Evolutionary conservation across 2,329 filamentous ascomycete species (phyloP).

Genomic region (Aspergillus sp.): DNA sequence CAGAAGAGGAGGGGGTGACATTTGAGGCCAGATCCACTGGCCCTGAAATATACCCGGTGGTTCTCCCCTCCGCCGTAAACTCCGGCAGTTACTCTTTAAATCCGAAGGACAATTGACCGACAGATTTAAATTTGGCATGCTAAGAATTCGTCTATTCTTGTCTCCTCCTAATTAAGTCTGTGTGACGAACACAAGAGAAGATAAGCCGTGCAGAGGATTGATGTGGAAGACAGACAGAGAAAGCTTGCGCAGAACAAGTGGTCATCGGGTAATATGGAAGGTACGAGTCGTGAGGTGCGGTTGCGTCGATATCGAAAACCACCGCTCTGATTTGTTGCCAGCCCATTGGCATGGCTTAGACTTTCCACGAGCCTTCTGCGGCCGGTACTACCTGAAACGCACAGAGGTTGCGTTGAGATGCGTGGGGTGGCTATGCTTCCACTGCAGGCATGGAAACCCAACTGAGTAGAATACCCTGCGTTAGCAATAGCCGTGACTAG

Average conservation of each 20-base stretch:
- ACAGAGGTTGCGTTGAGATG: conserved; percentile 11
- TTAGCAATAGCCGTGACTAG: background rate
- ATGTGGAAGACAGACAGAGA: background rate
- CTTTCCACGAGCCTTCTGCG: conserved; percentile 8
- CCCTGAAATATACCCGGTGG: background rate
- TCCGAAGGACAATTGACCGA: background rate
- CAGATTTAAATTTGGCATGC: too few relatives aligned
- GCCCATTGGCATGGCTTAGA: conserved; percentile 25
- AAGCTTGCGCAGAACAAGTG: conserved; percentile 6
- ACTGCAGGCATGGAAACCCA: conserved; percentile 8
- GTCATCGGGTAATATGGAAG: conserved; percentile 16
- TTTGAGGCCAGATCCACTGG: background rate
- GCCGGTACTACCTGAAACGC: conserved; percentile 9
- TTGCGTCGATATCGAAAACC: conserved; percentile 19
- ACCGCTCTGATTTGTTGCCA: conserved; percentile 27
- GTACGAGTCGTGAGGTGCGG: conserved; percentile 14
- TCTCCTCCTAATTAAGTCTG: background rate
- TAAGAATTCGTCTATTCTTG: background rate
- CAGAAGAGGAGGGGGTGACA: background rate
- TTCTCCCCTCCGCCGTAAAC: background rate
- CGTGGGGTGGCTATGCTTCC: conserved; percentile 2
- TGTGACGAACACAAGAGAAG: background rate
- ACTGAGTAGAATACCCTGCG: background rate
- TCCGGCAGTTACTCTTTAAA: background rate
- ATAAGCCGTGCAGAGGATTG: background rate